Evolutionary conservation across 1,284 basidiomycete genomes (phyloP).

Genomic region (Meripilus lineatus): DNA sequence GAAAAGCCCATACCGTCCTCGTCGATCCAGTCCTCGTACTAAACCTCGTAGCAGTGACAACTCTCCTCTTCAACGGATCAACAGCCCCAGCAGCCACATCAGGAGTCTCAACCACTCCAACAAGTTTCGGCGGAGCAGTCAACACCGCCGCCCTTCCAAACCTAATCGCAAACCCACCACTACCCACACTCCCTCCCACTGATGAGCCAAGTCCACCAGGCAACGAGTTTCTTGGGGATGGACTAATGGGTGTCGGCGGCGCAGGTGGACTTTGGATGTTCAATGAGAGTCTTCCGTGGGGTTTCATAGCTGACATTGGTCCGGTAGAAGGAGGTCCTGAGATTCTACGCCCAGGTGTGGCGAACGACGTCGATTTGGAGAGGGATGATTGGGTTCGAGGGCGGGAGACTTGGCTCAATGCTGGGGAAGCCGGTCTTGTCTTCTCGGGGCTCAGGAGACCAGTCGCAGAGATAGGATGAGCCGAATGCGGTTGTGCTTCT

Average conservation of each 20-base stretch:
- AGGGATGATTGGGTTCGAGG: constrained; percentile 35
- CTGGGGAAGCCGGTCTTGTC: constrained; percentile 18
- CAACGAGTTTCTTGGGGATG: constrained; percentile 33
- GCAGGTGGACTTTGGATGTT: constrained; percentile 27
- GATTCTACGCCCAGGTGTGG: constrained; percentile 41
- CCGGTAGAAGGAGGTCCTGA: constrained; percentile 10
- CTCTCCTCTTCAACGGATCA: constrained; percentile 73
- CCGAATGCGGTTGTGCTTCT: constrained; percentile 24
- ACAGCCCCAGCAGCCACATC: constrained; percentile 81
- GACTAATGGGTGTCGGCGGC: constrained; percentile 41
- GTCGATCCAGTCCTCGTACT: constrained; percentile 77
- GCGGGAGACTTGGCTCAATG: constrained; percentile 30
- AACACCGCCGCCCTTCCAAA: constrained; percentile 67
- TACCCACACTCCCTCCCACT: neutral
- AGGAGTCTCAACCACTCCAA: constrained; percentile 78
- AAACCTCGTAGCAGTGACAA: constrained; percentile 83
- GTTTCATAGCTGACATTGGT: constrained; percentile 4
- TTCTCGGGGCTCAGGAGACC: constrained; percentile 14
- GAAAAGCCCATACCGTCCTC: constrained; percentile 50
- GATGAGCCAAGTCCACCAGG: too few relatives aligned
- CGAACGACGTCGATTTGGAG: constrained; percentile 44
- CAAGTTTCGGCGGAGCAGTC: constrained; percentile 72
- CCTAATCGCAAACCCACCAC: constrained; percentile 37
- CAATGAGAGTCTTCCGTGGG: constrained; percentile 26
- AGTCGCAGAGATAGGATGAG: neutral